These are phyloP conservation scores for Phoma sp. DNA, from an alignment of 2,329 filamentous ascomycete species.

Conservation along the genomic window DNA sequence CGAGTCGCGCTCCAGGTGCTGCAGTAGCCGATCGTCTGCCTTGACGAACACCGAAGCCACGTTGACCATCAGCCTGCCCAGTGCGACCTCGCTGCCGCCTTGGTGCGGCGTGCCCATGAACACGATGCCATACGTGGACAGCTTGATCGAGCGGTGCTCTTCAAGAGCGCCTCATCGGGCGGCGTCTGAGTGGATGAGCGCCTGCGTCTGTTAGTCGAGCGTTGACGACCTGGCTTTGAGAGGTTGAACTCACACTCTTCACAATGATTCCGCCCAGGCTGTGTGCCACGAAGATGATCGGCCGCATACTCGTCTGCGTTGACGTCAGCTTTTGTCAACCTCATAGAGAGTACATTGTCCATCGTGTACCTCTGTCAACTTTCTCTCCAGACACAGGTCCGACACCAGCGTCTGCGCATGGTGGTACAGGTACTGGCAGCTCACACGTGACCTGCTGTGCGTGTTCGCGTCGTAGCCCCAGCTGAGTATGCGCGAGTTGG, in stretches of 20 bases:
- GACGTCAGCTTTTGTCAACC: too few relatives aligned
- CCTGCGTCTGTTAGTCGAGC: slow-evolving; percentile 31
- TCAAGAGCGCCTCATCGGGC: slow-evolving; percentile 31
- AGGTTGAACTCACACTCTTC: slow-evolving; percentile 35
- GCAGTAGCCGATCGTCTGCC: slow-evolving; percentile 39
- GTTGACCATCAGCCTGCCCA: slow-evolving; percentile 39
- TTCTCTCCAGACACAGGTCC: too few relatives aligned
- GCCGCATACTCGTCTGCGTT: slow-evolving; percentile 37
- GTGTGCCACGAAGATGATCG: slow-evolving; percentile 44
- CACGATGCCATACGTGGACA: slow-evolving; percentile 49
- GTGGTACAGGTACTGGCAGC: too few relatives aligned
- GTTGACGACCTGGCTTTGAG: background rate
- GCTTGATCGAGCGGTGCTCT: slow-evolving; percentile 42
- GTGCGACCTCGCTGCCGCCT: slow-evolving; percentile 42
- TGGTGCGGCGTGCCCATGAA: slow-evolving; percentile 52
- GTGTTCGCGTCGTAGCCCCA: too few relatives aligned
- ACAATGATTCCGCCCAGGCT: slow-evolving; percentile 45
- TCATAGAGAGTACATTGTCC: too few relatives aligned
- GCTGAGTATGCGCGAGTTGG: too few relatives aligned
- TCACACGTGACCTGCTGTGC: too few relatives aligned
- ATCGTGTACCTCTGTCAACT: too few relatives aligned
- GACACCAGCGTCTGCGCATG: too few relatives aligned
- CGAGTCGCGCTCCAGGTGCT: slow-evolving; percentile 46
- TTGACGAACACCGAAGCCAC: slow-evolving; percentile 44
- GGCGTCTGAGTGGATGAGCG: slow-evolving; percentile 47